A percentile compares a stretch with the other conserved stretches of the same genome.
These are phyloP conservation scores for Heritiera littoralis DNA, from an alignment of 345 rosid species.

Conservation along the genomic window DNA sequence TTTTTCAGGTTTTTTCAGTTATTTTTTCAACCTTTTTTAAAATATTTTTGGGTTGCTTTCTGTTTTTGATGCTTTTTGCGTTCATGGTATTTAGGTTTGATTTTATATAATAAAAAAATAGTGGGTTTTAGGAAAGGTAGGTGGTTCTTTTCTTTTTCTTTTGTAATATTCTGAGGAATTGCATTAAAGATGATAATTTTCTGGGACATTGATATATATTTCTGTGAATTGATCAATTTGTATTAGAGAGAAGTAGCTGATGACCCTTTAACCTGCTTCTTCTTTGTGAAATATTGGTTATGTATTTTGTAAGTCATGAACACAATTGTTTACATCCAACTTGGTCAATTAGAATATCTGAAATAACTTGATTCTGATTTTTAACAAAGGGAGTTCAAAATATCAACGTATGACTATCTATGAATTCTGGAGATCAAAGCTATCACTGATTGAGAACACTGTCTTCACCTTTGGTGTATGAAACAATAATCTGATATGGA, in stretches of 20 bases:
- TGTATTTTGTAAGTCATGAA: background rate
- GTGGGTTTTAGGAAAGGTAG: no score
- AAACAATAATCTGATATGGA: background rate
- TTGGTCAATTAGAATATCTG: background rate
- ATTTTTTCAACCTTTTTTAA: background rate
- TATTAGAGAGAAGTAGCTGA: background rate
- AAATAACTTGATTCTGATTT: background rate
- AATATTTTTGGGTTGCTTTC: background rate
- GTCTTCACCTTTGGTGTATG: background rate
- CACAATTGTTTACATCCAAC: background rate
- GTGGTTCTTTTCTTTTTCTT: background rate
- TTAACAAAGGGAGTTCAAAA: background rate
- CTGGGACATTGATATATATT: background rate
- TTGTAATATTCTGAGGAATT: background rate
- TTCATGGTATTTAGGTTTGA: background rate
- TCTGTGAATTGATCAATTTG: background rate
- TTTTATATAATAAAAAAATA: background rate
- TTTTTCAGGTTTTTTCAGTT: constrained; percentile 68
- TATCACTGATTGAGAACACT: background rate
- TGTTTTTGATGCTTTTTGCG: constrained; percentile 1
- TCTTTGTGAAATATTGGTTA: background rate
- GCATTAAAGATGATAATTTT: background rate
- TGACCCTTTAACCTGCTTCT: background rate
- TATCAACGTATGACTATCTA: background rate
- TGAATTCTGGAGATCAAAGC: background rate